Conservation (phyloP, 2,329 filamentous ascomycete genomes). For the Claviceps fusiformis region DNA sequence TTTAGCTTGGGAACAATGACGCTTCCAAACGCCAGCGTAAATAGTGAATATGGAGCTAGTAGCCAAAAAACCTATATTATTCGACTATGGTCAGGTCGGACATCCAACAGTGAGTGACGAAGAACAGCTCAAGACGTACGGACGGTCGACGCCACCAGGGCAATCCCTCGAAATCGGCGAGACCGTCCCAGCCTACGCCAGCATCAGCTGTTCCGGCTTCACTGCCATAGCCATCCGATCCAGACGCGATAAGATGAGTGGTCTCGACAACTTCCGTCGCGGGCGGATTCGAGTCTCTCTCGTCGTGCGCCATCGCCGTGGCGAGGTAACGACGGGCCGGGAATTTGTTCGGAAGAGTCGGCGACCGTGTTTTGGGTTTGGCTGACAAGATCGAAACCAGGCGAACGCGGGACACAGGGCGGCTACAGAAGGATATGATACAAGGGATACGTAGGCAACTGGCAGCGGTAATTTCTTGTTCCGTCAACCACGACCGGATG, state of each 20-base stretch:
- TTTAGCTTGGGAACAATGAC: slow-evolving; percentile 79
- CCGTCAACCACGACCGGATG: background rate
- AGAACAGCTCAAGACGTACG: slow-evolving; percentile 24
- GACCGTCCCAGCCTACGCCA: slow-evolving; percentile 29
- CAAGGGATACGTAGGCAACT: background rate
- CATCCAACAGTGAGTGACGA: background rate
- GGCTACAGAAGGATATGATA: too few relatives aligned
- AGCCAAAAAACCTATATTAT: slow-evolving; percentile 62
- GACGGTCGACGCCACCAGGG: slow-evolving; percentile 52
- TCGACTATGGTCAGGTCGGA: slow-evolving; percentile 9
- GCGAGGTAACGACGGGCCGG: background rate
- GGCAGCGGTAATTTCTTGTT: background rate
- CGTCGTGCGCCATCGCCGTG: background rate
- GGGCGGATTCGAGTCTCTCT: background rate
- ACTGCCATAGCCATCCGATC: background rate
- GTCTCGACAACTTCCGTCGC: background rate
- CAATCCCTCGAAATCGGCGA: slow-evolving; percentile 44
- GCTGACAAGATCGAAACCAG: too few relatives aligned
- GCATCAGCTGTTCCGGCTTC: slow-evolving; percentile 7
- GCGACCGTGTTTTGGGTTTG: background rate
- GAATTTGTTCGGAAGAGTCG: background rate
- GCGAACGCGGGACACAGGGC: too few relatives aligned
- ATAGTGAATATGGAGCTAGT: slow-evolving; percentile 64
- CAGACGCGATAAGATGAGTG: slow-evolving; percentile 4
- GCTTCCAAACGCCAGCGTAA: slow-evolving; percentile 76